phyloP scores from a whole-genome alignment of 257 asterid genomes.

The Leptodermis oblonga region DNA sequence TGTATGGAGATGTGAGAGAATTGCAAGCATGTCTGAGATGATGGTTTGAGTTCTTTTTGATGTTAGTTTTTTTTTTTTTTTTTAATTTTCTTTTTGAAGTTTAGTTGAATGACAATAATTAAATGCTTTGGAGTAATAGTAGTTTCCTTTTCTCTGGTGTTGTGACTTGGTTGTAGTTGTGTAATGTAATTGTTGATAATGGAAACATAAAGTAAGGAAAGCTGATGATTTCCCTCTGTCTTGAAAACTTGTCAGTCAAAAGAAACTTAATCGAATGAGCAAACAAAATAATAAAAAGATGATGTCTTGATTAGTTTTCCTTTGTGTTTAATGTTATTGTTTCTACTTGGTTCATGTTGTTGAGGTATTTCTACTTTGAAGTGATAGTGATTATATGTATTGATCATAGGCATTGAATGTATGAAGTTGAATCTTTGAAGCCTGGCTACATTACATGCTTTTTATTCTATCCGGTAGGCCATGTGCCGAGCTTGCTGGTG shows the following conservation, averaged over 20 bases:
- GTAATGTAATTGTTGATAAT: conserved; percentile 34
- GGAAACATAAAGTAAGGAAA: conserved; percentile 25
- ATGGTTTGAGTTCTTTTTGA: conserved; percentile 35
- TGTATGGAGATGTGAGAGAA: conserved; percentile 5
- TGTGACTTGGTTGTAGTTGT: conserved; percentile 23
- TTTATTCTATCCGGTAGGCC: not conserved
- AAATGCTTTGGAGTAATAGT: conserved; percentile 29
- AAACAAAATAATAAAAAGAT: not conserved
- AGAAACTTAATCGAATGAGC: not conserved
- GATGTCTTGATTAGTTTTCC: not conserved
- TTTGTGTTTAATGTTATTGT: no score
- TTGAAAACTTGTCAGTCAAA: not conserved
- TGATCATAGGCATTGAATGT: not conserved
- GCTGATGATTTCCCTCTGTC: conserved; percentile 6
- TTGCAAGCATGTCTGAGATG: conserved; percentile 22
- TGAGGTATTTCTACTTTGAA: not conserved
- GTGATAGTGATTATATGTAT: not conserved
- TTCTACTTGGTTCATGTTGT: not conserved
- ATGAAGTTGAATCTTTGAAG: no score
- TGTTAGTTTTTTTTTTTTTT: conserved; percentile 15
- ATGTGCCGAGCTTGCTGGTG: not conserved
- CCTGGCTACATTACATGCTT: not conserved
- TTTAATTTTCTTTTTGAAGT: not conserved
- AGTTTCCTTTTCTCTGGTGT: conserved; percentile 19
- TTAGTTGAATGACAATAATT: conserved; percentile 36